Conservation (phyloP, 2,329 filamentous ascomycete species). For the Aspergillus viridinutans region DNA sequence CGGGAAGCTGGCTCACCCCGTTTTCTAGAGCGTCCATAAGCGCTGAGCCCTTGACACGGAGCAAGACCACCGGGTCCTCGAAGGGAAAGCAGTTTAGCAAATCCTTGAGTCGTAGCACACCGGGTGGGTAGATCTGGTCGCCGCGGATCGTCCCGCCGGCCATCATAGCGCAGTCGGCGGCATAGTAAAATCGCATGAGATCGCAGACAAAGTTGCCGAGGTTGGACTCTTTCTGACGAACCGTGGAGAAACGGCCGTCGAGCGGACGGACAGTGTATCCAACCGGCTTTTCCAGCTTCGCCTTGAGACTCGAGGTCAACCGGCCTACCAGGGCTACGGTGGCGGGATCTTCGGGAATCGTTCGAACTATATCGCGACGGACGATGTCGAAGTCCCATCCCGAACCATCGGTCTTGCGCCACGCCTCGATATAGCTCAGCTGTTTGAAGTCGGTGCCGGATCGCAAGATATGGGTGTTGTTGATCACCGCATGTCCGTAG, state of each 20-base stretch:
- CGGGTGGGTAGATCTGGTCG: constrained; percentile 82
- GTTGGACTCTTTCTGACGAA: constrained; percentile 73
- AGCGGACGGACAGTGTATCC: constrained; percentile 79
- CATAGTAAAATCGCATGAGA: constrained; percentile 79
- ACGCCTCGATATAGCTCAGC: constrained; percentile 78
- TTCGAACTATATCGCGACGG: constrained; percentile 67
- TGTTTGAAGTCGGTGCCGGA: constrained; percentile 92
- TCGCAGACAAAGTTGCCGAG: constrained; percentile 89
- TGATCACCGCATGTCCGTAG: constrained; percentile 72
- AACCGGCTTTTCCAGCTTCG: constrained; percentile 75
- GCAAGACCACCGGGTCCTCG: constrained; percentile 79
- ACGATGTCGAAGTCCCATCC: constrained; percentile 77
- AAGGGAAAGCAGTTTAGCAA: constrained; percentile 90
- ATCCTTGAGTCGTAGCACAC: constrained; percentile 71
- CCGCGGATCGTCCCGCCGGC: constrained; percentile 80
- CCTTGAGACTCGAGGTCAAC: constrained; percentile 67
- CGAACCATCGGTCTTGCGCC: constrained; percentile 49
- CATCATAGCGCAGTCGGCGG: constrained; percentile 78
- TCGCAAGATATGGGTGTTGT: constrained; percentile 76
- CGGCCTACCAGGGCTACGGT: constrained; percentile 62
- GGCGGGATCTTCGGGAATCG: constrained; percentile 59
- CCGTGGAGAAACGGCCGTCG: constrained; percentile 81
- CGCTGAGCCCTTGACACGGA: constrained; percentile 66
- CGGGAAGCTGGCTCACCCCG: constrained; percentile 72
- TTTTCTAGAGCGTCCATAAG: constrained; percentile 82